Base-by-base conservation (phyloP, 148 eudicot genomes). In the Dysphania ambrosioides region DNA sequence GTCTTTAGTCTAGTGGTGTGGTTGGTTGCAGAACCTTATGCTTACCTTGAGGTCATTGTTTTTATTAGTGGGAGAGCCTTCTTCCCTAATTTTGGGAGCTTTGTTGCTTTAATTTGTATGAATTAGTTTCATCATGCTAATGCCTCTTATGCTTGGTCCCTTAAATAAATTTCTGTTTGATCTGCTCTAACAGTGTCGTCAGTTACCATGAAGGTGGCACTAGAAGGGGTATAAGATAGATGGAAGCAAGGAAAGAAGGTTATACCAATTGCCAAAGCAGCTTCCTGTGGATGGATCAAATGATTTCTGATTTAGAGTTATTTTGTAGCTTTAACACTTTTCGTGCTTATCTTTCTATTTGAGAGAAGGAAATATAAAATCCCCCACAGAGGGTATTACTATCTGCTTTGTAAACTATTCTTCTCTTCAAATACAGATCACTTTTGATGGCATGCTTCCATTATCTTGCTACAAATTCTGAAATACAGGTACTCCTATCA, bases 201-300 rank as follows among this genome's bases (percentile, higher is more conserved):
- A 91, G 97, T 72, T 81, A 85, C 71, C 81, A 82, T 56, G 75
- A 86, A 53, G 75, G 68, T 47, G 86, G 81, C 34, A 70, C 82
- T 72, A 81, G 79, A 60, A 90, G 83, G 85, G 82, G 83, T 66
- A 86, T 80, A 66, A 87, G 82, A 79, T 88, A 87, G 82, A 79
- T 88, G 87, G 31, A 87, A 87, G 70, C 88, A 85, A 72, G 88
- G 88, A n/a, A 89, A 83, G 83, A 89, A 86, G 84, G 87, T 76
- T n/a, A 77, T 74, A 67, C 24, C 85, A 59, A 63, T 65, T 21
- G 57, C 68, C 38, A 75, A 67, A 66, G 77, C 59, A 38, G 73
- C 79, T 36, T 73, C 86, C 8, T 53, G 56, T 59, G 79, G 71
- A 74, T 64, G 82, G 40, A 85, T 87, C 77, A 88, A 70, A 78